A percentile compares a stretch with the other conserved stretches of the same genome.
Conservation (phyloP, 2,329 filamentous ascomycete species). For the Neonectria ditissima region DNA sequence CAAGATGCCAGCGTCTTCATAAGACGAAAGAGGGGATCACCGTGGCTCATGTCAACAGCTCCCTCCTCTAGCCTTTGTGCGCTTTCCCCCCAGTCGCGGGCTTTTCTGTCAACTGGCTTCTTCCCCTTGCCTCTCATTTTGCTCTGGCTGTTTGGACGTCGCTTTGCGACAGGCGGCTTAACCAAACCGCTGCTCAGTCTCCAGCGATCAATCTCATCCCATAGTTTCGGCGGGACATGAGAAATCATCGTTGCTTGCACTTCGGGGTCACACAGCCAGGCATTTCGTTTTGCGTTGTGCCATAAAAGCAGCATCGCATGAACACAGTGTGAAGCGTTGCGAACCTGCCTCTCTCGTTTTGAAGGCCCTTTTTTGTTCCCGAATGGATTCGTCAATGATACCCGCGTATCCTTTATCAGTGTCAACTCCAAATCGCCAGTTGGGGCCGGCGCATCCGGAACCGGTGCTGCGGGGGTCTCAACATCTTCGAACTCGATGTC, state of each 20-base stretch:
- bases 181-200: conserved; percentile 74
- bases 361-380: conserved; percentile 84
- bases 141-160: conserved; percentile 35
- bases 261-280: conserved; percentile 82
- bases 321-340: conserved; percentile 84
- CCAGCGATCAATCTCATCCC: conserved; percentile 81
- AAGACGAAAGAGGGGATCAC: conserved; percentile 83
- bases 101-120: conserved; percentile 50
- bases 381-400: conserved; percentile 71
- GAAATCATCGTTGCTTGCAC: conserved; percentile 81
- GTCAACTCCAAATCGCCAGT: conserved; percentile 81
- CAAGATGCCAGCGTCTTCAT: conserved; percentile 82
- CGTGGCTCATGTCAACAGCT: conserved; percentile 80
- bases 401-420: conserved; percentile 67
- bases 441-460: conserved; percentile 60
- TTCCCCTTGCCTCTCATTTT: conserved; percentile 56
- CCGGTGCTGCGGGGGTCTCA: conserved; percentile 69
- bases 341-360: conserved; percentile 84
- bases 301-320: conserved; percentile 90
- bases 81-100: conserved; percentile 75
- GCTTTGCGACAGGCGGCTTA: conserved; percentile 51
- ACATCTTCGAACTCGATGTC: conserved; percentile 72
- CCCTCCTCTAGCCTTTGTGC: conserved; percentile 78
- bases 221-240: conserved; percentile 76
- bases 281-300: conserved; percentile 88